These are phyloP conservation scores for Aspergillus clavatus DNA, from an alignment of 2,329 filamentous ascomycete genomes.

Conservation along the genomic window DNA sequence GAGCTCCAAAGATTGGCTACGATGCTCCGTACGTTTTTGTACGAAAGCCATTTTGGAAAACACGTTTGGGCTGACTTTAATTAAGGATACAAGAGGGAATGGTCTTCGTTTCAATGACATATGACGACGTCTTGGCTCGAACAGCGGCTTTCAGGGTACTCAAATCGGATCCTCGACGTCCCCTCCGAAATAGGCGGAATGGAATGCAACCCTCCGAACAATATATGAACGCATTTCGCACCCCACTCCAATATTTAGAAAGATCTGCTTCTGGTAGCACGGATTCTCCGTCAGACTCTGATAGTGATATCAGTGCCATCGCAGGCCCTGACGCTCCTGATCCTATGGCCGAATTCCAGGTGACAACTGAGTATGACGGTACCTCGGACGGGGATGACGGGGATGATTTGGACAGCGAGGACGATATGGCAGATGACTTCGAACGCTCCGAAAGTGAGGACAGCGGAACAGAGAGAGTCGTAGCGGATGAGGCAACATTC, in stretches of 20 bases:
- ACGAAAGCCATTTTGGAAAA: background rate
- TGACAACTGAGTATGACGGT: conserved; percentile 37
- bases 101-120: conserved; percentile 83
- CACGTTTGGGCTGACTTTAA: conserved; percentile 28
- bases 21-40: conserved; percentile 69
- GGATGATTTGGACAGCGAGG: conserved; percentile 27
- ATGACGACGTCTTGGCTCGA: conserved; percentile 66
- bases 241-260: conserved; percentile 33
- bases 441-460: conserved; percentile 31
- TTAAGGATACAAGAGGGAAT: conserved; percentile 80
- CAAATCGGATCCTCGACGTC: conserved; percentile 44
- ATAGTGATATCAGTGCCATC: conserved; percentile 18
- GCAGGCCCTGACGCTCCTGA: conserved; percentile 12
- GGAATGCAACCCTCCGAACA: conserved; percentile 36
- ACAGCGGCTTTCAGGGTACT: conserved; percentile 73
- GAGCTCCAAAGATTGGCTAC: conserved; percentile 73
- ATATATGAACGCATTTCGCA: conserved; percentile 35
- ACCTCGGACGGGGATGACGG: conserved; percentile 35
- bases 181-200: conserved; percentile 25
- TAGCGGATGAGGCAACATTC: conserved; percentile 16
- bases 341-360: conserved; percentile 27
- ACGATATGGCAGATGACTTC: conserved; percentile 28
- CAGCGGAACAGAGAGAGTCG: conserved; percentile 27
- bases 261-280: conserved; percentile 22
- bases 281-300: conserved; percentile 21